Base-by-base conservation (phyloP, 2,329 filamentous ascomycete genomes). In the Ilyonectria robusta region DNA sequence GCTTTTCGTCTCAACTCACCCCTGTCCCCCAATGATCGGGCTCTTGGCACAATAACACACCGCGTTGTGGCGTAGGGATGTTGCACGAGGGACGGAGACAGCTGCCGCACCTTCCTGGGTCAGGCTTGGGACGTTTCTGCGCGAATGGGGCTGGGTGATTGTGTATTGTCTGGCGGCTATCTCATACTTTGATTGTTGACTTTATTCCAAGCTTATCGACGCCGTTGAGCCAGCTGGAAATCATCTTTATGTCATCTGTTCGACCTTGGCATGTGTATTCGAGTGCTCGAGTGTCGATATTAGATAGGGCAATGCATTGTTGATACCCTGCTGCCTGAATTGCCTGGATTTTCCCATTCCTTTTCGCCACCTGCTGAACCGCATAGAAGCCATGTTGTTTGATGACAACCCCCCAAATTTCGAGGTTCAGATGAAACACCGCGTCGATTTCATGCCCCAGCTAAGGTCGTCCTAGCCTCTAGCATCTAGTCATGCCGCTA, bases 381-480 rank as follows among this genome's bases (percentile, higher is more conserved):
- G 56, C 15, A 10, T 29, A 26, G n/a, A n/a, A 7, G 31, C 31
- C 44, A 33, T n/a, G 13, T 23, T 50, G 56, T 50, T 56, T 53
- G 53, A 48, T 46, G 42, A 64, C 60, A 59, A 17, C 40, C 44
- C 51, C 29, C 54, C 44, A 53, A 46, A 62, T 53, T 61, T 66
- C 68, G 67, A 72, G 57, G 59, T 59, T 58, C 65, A 72, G 71
- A 71, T 82, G 81, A 83, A 83, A 82, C 81, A 73, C 68, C 74
- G 47, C 40, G 19, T 50, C 56, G 37, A 61, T 57, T 44, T 62
- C 47, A 35, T 59, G 47, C 37, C 51, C 19, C 17, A 57, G 23
- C 40, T 40, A 35, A n/a, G 26, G 56, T 54, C 35, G 55, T 60
- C 13, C 56, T 56, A 62, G 55, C 35, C 17, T 48, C 35, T 56